A percentile compares a stretch with the other conserved stretches of the same genome.
These are phyloP conservation scores for Rosa lucieae DNA, from an alignment of 306 rosid species.

Conservation along the genomic window DNA sequence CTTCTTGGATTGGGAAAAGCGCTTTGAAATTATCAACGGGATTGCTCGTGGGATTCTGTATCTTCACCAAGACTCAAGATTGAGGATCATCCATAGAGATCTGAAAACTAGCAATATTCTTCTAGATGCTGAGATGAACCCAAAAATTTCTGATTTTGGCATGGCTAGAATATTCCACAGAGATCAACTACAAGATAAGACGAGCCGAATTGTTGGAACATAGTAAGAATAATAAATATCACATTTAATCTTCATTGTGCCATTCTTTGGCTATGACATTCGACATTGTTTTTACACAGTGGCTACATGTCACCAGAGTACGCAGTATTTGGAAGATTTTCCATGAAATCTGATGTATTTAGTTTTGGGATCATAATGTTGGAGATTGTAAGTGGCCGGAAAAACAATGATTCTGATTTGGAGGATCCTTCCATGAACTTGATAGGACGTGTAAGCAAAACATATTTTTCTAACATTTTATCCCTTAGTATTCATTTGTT, in stretches of 20 bases:
- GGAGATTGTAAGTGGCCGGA: slow-evolving; percentile 54
- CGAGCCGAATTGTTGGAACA: slow-evolving; percentile 55
- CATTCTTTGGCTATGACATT: too few species aligned
- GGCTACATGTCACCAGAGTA: slow-evolving; percentile 72
- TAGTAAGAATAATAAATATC: slow-evolving; percentile 41
- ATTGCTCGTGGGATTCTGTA: slow-evolving; percentile 57
- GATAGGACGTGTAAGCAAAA: slow-evolving; percentile 51
- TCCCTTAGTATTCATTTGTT: neutral
- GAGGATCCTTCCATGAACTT: slow-evolving; percentile 35
- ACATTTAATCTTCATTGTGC: too few species aligned
- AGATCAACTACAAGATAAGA: slow-evolving; percentile 44
- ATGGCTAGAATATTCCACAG: slow-evolving; percentile 59
- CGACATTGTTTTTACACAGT: slow-evolving; percentile 1
- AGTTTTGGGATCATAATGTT: slow-evolving; percentile 58
- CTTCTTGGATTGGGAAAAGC: slow-evolving; percentile 42
- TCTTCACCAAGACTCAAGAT: slow-evolving; percentile 63
- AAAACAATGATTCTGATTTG: slow-evolving; percentile 32
- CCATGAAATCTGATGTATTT: slow-evolving; percentile 46
- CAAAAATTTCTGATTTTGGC: slow-evolving; percentile 71
- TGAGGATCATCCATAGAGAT: slow-evolving; percentile 61
- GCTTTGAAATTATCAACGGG: slow-evolving; percentile 41
- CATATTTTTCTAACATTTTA: neutral
- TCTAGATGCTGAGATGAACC: slow-evolving; percentile 46
- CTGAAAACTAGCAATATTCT: slow-evolving; percentile 54
- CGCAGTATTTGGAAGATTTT: slow-evolving; percentile 56